Evolutionary conservation across 2,329 filamentous ascomycete species (phyloP).

Genomic region (Sphaerostilbella broomeana): DNA sequence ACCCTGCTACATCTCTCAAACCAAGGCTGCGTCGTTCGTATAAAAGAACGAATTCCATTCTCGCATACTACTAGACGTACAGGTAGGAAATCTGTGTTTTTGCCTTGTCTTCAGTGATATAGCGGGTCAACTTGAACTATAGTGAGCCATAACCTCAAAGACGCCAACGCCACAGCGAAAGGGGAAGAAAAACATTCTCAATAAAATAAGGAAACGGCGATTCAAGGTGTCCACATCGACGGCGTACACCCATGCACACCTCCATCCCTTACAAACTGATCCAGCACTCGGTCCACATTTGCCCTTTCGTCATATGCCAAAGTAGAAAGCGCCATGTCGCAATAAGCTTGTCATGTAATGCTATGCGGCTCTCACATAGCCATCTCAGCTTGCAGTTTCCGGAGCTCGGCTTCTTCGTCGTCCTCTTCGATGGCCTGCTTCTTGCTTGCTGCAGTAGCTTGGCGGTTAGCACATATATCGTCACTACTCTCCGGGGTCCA

Average conservation of each 20-base stretch:
- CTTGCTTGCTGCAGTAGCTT: constrained; percentile 27
- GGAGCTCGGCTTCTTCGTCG: constrained; percentile 91
- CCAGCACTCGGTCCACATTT: too few species aligned
- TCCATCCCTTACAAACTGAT: too few species aligned
- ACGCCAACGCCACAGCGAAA: constrained; percentile 32
- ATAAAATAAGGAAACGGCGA: constrained; percentile 9
- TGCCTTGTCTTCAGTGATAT: constrained; percentile 1
- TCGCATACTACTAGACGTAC: background rate
- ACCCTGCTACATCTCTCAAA: too few species aligned
- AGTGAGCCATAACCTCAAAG: constrained; percentile 11
- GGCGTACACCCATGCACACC: too few species aligned
- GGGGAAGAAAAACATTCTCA: constrained; percentile 20
- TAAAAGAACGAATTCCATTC: background rate
- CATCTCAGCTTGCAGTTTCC: constrained; percentile 94
- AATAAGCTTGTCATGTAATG: background rate
- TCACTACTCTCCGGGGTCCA: background rate
- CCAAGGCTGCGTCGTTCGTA: too few species aligned
- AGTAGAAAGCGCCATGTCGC: background rate
- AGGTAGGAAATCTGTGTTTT: too few species aligned
- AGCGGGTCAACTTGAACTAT: too few species aligned
- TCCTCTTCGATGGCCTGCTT: constrained; percentile 61
- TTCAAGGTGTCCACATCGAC: background rate
- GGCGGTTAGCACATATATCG: constrained; percentile 8
- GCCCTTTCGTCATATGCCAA: constrained; percentile 2
- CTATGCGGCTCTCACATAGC: constrained; percentile 60